Base-by-base conservation (phyloP, 768 basidiomycete species). In the Cystobasidium onofrii region DNA sequence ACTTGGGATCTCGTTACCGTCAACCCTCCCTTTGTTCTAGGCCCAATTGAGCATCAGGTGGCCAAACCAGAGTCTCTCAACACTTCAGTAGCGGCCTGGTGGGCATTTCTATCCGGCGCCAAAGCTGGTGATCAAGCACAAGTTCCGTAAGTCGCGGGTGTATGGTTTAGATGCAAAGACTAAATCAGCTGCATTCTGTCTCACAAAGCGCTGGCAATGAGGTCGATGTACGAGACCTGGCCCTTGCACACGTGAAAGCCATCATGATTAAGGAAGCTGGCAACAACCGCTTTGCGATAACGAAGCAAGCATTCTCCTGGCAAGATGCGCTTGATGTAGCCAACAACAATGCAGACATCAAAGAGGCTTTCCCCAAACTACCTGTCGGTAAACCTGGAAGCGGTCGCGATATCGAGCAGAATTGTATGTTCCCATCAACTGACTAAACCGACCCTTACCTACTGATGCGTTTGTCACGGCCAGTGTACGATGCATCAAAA, bases 221-320 rank as follows among this genome's bases (percentile, higher is more conserved):
- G 29, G 71, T 73, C n/a, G 64, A 66, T 33, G 64, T 73, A 23
- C 23, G 64, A 29, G 46, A 67, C 34, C 61, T 73, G 20, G 72
- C 72, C 2, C 31, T 62, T 3, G 72, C 64, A 4, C 61, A 80
- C 78, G 41, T 74, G 75, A 61, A 80, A 76, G 27, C 62, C 43
- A 76, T 80, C 78, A 29, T 74, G 69, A 17, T 75, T 44, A 67
- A 79, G 77, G 73, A 78, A 71, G 66, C 67, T 64, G 52, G 76
- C 75, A 52, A 81, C 79, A 64, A 69, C 34, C 33, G 80, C 77
- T 79, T 86, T 64, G 84, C 84, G 74, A 95, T 86, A 55, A 70
- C 46, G 43, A 70, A 70, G 25, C 66, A 70, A 50, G 46, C 66
- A 29, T 70, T 23, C 44, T 4, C 46, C 23, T 70, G 44, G 46